These are phyloP conservation scores for Aspergillus sp. DNA, from an alignment of 2,329 filamentous ascomycete genomes.

Conservation along the genomic window DNA sequence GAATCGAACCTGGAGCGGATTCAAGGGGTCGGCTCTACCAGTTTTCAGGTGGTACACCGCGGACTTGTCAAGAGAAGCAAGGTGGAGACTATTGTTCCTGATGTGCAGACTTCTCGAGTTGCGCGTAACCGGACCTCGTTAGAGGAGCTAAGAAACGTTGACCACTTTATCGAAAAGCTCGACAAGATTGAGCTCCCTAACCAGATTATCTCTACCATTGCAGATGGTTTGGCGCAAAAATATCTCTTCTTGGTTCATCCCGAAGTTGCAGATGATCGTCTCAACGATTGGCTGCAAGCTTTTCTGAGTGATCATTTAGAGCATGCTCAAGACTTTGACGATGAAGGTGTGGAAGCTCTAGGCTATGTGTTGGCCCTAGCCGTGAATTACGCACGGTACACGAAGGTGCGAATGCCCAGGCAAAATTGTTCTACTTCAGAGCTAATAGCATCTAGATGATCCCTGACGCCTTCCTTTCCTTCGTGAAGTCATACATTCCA, in stretches of 20 bases:
- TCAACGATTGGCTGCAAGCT: slow-evolving; percentile 40
- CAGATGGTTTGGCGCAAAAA: slow-evolving; percentile 76
- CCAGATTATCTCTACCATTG: slow-evolving; percentile 74
- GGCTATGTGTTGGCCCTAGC: slow-evolving; percentile 35
- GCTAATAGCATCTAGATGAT: slow-evolving; percentile 28
- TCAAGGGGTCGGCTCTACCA: slow-evolving; percentile 46
- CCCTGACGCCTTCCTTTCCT: slow-evolving; percentile 32
- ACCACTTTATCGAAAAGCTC: slow-evolving; percentile 68
- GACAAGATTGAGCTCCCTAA: slow-evolving; percentile 80
- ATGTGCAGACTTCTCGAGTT: slow-evolving; percentile 72
- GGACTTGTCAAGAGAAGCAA: slow-evolving; percentile 52
- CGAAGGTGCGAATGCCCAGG: slow-evolving; percentile 32
- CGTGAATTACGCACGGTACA: slow-evolving; percentile 36
- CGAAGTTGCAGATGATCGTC: slow-evolving; percentile 44
- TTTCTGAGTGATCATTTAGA: slow-evolving; percentile 42
- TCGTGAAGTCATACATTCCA: slow-evolving; percentile 53
- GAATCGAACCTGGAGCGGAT: slow-evolving; percentile 50
- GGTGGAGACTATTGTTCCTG: slow-evolving; percentile 57
- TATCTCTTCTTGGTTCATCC: slow-evolving; percentile 66
- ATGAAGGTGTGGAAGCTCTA: slow-evolving; percentile 39
- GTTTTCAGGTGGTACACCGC: slow-evolving; percentile 65
- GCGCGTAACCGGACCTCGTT: slow-evolving; percentile 60
- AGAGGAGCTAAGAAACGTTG: slow-evolving; percentile 74
- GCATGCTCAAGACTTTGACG: slow-evolving; percentile 45
- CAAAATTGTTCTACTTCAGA: not conserved